A percentile compares a stretch with the other conserved stretches of the same genome.
Evolutionary conservation across 306 rosid genomes (phyloP).

Genomic region (Mimosa pudica): DNA sequence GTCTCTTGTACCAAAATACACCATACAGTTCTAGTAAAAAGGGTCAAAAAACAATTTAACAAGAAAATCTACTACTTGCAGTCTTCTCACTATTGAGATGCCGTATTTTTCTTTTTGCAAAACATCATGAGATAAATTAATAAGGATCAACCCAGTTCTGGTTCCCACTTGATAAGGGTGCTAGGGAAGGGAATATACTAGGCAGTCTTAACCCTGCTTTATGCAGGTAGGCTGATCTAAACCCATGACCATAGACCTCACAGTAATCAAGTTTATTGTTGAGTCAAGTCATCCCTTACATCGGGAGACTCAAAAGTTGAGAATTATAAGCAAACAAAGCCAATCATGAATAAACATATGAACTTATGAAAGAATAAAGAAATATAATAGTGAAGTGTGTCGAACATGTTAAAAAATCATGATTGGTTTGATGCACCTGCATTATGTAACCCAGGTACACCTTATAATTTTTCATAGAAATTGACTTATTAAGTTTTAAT

Average conservation of each 20-base stretch:
- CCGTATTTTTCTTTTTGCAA: neutral
- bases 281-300: too few relatives aligned
- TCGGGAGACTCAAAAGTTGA: neutral
- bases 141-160: neutral
- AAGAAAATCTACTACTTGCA: constrained; percentile 22
- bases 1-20: constrained; percentile 12
- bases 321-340: neutral
- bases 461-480: constrained; percentile 5
- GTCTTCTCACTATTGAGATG: constrained; percentile 20
- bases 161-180: too few relatives aligned
- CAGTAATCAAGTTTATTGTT: too few relatives aligned
- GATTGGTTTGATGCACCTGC: neutral
- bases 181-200: too few relatives aligned
- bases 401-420: neutral
- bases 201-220: too few relatives aligned
- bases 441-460: neutral
- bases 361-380: neutral
- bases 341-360: neutral
- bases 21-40: neutral
- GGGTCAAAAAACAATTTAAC: neutral
- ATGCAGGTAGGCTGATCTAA: too few relatives aligned
- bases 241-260: too few relatives aligned
- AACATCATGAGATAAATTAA: constrained; percentile 7
- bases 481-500: constrained; percentile 12
- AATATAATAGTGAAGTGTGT: neutral